Conservation (phyloP, 129 eudicot genomes). For the Centaurea solstitialis region DNA sequence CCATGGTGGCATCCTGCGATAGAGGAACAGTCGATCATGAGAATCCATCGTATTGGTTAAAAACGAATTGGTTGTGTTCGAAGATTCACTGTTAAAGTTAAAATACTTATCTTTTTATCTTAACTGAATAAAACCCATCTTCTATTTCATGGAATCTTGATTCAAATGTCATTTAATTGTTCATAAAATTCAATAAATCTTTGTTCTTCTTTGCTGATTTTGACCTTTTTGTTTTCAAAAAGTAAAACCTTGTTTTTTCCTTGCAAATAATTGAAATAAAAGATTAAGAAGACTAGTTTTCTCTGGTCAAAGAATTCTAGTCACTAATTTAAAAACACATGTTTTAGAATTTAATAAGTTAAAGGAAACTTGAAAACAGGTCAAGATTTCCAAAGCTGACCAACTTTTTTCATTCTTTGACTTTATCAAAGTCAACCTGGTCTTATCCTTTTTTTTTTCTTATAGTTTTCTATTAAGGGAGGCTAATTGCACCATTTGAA, state of each 20-base stretch:
- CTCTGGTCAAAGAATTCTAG: background rate
- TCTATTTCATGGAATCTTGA: background rate
- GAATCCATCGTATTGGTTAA: conserved; percentile 91
- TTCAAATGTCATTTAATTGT: conserved; percentile 8
- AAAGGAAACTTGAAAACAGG: background rate
- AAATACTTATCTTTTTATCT: background rate
- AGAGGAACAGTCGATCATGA: conserved; percentile 90
- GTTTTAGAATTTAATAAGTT: background rate
- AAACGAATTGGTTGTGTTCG: conserved; percentile 73
- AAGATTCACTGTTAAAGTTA: conserved; percentile 82
- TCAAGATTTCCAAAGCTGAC: background rate
- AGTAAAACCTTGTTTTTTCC: conserved; percentile 21
- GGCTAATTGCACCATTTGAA: no score
- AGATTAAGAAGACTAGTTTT: background rate
- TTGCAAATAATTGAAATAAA: background rate
- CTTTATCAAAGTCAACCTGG: background rate
- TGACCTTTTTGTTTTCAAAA: conserved; percentile 14
- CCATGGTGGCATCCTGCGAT: conserved; percentile 99
- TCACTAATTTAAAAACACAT: conserved; percentile 13
- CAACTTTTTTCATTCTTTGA: background rate
- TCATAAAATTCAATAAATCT: background rate
- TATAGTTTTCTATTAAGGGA: background rate
- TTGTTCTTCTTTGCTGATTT: background rate
- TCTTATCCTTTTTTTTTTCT: background rate
- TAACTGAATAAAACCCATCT: background rate